Conservation (phyloP, 139 green algal genomes). For the Chlamydomonas incerta region DNA sequence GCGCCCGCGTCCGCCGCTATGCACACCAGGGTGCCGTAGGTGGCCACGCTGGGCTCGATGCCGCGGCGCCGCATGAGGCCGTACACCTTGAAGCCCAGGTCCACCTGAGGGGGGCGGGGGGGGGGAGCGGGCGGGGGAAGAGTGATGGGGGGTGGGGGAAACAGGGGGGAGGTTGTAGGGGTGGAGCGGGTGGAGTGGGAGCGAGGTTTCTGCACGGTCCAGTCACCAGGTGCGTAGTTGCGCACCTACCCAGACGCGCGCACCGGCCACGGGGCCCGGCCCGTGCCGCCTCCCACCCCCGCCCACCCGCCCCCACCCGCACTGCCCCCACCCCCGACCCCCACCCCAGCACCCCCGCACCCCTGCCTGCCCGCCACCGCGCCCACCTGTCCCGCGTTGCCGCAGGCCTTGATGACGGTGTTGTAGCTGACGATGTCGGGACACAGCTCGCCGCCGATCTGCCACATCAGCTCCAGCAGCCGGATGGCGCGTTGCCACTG, state of each 20-base stretch:
- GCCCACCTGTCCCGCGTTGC: constrained; percentile 77
- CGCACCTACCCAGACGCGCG: no score
- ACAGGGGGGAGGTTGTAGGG: no score
- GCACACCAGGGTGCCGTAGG: constrained; percentile 72
- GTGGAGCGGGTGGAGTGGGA: no score
- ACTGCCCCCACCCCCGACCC: no score
- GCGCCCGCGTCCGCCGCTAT: constrained; percentile 63
- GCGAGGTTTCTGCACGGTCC: no score
- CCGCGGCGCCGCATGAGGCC: constrained; percentile 72
- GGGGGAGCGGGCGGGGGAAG: neutral
- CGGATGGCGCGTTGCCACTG: constrained; percentile 69
- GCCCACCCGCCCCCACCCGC: no score
- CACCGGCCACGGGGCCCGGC: no score
- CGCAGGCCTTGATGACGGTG: constrained; percentile 87
- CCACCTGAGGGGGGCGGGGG: constrained; percentile 38
- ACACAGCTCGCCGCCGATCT: constrained; percentile 72
- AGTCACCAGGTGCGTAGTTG: no score
- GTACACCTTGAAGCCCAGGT: constrained; percentile 59
- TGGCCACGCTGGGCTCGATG: constrained; percentile 77
- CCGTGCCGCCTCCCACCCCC: no score
- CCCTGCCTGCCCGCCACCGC: no score
- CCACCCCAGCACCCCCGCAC: neutral
- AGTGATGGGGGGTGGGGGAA: neutral
- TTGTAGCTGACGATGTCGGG: constrained; percentile 89
- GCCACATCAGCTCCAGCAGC: constrained; percentile 83